These are phyloP conservation scores for Colletotrichum sp. DNA, from an alignment of 2,329 filamentous ascomycete species.

Conservation along the genomic window DNA sequence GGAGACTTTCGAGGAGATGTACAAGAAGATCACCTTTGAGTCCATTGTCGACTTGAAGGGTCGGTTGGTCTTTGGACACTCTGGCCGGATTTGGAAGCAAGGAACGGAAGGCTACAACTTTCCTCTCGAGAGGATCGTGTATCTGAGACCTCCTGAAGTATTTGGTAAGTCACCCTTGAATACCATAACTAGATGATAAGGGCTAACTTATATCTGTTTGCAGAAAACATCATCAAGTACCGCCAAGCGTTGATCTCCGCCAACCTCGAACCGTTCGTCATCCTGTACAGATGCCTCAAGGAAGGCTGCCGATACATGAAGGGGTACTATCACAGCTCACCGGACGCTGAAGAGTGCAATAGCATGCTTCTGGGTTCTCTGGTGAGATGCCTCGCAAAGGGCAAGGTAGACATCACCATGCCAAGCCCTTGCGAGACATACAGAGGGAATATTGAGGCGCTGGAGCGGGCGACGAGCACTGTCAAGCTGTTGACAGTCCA, in stretches of 20 bases:
- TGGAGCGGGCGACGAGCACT: constrained; percentile 1
- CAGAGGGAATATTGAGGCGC: not conserved
- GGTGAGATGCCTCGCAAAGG: constrained; percentile 4
- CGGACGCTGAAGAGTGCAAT: constrained; percentile 18
- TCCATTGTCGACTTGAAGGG: constrained; percentile 9
- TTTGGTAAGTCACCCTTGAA: not conserved
- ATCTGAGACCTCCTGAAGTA: not conserved
- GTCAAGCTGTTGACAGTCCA: constrained; percentile 17
- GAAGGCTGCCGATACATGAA: constrained; percentile 18
- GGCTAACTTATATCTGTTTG: not conserved
- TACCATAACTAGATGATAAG: fast-evolving
- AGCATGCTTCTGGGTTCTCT: constrained; percentile 17
- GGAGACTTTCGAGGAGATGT: constrained; percentile 10
- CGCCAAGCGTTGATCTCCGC: not conserved
- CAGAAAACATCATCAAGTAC: constrained; percentile 12
- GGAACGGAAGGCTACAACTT: constrained; percentile 17
- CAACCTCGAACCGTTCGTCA: constrained; percentile 8
- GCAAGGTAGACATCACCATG: constrained; percentile 12
- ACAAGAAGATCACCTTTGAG: constrained; percentile 11
- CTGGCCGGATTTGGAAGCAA: not conserved
- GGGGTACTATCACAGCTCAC: constrained; percentile 16
- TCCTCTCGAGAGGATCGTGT: constrained; percentile 6
- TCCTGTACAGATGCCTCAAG: constrained; percentile 16
- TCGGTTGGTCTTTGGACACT: constrained; percentile 5
- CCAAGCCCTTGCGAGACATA: constrained; percentile 9